phyloP scores from a whole-genome alignment of 805 yeast species.

The Pichia exigua region DNA sequence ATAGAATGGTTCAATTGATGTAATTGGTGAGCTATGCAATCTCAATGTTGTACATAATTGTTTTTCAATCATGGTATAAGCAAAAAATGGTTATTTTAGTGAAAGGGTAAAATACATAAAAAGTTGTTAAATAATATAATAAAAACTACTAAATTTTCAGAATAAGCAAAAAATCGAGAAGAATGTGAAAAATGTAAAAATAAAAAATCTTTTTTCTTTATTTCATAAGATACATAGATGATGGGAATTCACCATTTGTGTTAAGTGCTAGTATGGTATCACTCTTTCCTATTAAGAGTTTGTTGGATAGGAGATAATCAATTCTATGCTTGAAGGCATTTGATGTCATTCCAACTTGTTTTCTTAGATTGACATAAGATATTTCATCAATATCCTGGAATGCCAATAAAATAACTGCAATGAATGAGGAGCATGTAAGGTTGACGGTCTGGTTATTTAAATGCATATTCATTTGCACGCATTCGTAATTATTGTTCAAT shows the following conservation, averaged over 20 bases:
- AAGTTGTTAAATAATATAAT: too few relatives aligned
- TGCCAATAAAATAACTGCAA: slow-evolving; percentile 33
- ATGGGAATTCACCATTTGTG: neutral
- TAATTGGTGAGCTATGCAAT: slow-evolving; percentile 3
- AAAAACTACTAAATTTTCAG: too few relatives aligned
- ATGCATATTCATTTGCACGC: neutral
- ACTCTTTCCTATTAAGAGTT: neutral
- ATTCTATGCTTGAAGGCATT: neutral
- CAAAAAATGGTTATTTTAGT: too few relatives aligned
- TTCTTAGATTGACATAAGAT: slow-evolving; percentile 19
- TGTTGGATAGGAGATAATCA: neutral
- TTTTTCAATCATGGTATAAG: slow-evolving; percentile 22
- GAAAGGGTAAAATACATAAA: neutral
- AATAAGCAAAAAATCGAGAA: too few relatives aligned
- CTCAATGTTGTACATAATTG: slow-evolving; percentile 19
- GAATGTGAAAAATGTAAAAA: neutral
- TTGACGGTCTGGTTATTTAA: neutral
- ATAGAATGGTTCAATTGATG: slow-evolving; percentile 7
- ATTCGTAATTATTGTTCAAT: neutral
- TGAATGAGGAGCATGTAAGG: slow-evolving; percentile 32
- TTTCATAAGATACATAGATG: neutral
- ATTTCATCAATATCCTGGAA: slow-evolving; percentile 28
- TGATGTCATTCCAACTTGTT: slow-evolving; percentile 25
- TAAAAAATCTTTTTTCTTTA: too few relatives aligned
- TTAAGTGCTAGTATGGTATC: neutral